Evolutionary conservation across 2,329 filamentous ascomycete species (phyloP).

Genomic region (Furcasterigmium sp.): DNA sequence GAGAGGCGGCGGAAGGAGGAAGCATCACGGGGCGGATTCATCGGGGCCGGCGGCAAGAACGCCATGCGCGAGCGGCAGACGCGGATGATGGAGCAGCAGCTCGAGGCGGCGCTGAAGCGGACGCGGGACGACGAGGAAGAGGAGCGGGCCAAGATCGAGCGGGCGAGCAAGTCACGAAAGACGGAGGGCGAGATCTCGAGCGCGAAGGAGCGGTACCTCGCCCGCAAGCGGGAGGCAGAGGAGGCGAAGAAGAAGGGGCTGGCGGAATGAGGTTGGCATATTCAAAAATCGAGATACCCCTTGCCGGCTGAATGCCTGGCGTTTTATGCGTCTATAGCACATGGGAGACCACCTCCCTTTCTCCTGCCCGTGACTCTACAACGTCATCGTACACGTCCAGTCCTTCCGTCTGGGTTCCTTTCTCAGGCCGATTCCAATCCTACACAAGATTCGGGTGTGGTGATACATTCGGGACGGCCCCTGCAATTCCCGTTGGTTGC

Average conservation of each 20-base stretch:
- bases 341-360: no score
- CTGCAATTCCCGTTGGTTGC: no score
- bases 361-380: background rate
- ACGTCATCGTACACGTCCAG: background rate
- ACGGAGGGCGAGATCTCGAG: constrained; percentile 70
- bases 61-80: constrained; percentile 72
- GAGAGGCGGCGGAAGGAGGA: background rate
- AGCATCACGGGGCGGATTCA: constrained; percentile 21
- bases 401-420: background rate
- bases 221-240: constrained; percentile 69
- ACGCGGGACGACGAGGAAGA: constrained; percentile 63
- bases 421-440: background rate
- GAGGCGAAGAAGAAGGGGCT: constrained; percentile 54
- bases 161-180: constrained; percentile 70
- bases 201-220: constrained; percentile 74
- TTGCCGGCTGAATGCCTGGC: background rate
- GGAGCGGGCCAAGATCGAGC: constrained; percentile 54
- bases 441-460: background rate
- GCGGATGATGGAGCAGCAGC: constrained; percentile 72
- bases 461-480: no score
- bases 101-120: constrained; percentile 68
- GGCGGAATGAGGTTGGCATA: constrained; percentile 14
- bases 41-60: constrained; percentile 49
- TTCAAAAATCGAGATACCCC: constrained; percentile 1
- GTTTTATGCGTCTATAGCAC: constrained; percentile 1